Conservation (phyloP, 2,329 filamentous ascomycete genomes). For the Nectriaceae sp. region DNA sequence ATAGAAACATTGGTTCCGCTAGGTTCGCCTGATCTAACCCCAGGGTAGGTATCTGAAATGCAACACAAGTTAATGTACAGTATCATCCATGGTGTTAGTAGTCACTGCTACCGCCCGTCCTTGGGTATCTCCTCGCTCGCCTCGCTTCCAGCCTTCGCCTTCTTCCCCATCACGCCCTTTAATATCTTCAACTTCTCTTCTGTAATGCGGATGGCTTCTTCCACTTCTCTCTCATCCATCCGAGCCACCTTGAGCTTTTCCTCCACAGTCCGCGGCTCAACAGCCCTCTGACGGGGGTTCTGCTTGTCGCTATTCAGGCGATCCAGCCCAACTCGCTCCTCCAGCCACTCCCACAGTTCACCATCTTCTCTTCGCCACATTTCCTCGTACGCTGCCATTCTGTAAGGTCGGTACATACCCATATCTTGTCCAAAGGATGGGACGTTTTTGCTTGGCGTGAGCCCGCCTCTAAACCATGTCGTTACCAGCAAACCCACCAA, state of each 20-base stretch:
- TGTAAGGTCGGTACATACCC: slow-evolving; percentile 53
- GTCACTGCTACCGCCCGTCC: slow-evolving; percentile 16
- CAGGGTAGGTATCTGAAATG: slow-evolving; percentile 2
- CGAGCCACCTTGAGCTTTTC: slow-evolving; percentile 59
- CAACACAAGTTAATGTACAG: slow-evolving; percentile 15
- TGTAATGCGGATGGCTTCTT: slow-evolving; percentile 80
- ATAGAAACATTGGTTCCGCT: slow-evolving; percentile 29
- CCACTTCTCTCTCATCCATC: slow-evolving; percentile 74
- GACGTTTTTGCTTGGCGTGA: slow-evolving; percentile 40
- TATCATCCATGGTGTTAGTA: not conserved
- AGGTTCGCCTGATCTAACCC: not conserved
- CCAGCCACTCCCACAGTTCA: slow-evolving; percentile 91
- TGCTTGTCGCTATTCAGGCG: slow-evolving; percentile 43
- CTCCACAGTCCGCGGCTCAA: slow-evolving; percentile 58
- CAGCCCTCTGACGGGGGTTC: slow-evolving; percentile 45
- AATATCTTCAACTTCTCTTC: slow-evolving; percentile 80
- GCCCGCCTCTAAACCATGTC: slow-evolving; percentile 70
- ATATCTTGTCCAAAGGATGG: slow-evolving; percentile 37
- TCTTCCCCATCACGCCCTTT: slow-evolving; percentile 68
- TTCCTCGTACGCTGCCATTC: slow-evolving; percentile 85
- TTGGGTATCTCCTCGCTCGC: slow-evolving; percentile 14
- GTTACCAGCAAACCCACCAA: slow-evolving; percentile 73
- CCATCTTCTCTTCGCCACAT: slow-evolving; percentile 88
- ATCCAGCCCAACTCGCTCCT: slow-evolving; percentile 79
- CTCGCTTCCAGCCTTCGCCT: slow-evolving; percentile 15